Percentiles rank a stretch among this genome's conserved stretches.
Evolutionary conservation across 2,329 filamentous ascomycete species (phyloP).

Genomic region (Colletotrichum costaricense): DNA sequence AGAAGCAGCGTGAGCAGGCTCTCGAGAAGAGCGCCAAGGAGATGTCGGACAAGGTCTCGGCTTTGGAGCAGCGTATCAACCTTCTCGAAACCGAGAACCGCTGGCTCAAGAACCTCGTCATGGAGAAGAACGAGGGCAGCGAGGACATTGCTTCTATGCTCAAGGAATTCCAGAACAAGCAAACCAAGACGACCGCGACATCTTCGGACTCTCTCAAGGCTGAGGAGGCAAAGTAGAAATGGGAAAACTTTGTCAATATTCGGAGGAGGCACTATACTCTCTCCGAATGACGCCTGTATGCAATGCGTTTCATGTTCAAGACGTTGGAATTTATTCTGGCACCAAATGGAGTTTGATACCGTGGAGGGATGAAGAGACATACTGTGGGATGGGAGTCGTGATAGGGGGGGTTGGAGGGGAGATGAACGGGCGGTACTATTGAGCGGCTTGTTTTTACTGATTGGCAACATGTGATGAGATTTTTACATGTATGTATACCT

Average conservation of each 20-base stretch:
- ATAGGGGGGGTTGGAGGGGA: background rate
- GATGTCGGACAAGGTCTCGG: slow-evolving; percentile 81
- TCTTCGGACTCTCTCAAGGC: slow-evolving; percentile 15
- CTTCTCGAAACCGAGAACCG: slow-evolving; percentile 87
- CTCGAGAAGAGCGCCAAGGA: slow-evolving; percentile 86
- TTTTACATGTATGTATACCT: slow-evolving; percentile 22
- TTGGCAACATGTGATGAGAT: slow-evolving; percentile 29
- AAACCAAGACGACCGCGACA: slow-evolving; percentile 29
- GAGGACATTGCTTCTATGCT: slow-evolving; percentile 63
- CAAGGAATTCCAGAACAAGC: slow-evolving; percentile 60
- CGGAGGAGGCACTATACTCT: background rate
- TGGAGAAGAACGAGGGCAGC: slow-evolving; percentile 80
- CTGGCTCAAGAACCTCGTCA: slow-evolving; percentile 83
- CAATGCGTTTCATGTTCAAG: slow-evolving; percentile 20
- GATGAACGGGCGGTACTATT: slow-evolving; percentile 19
- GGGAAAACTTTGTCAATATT: background rate
- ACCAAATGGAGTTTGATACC: slow-evolving; percentile 16
- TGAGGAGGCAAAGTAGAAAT: slow-evolving; percentile 1
- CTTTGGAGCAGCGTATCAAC: slow-evolving; percentile 77
- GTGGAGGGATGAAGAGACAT: background rate
- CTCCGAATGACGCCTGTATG: background rate
- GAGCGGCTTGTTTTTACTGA: slow-evolving; percentile 19
- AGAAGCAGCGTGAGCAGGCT: slow-evolving; percentile 93
- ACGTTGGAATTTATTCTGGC: background rate
- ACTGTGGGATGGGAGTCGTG: background rate